A percentile compares a stretch with the other conserved stretches of the same genome.
Conservation (phyloP, 208 protist species). For the Porcisia hertigi region DNA sequence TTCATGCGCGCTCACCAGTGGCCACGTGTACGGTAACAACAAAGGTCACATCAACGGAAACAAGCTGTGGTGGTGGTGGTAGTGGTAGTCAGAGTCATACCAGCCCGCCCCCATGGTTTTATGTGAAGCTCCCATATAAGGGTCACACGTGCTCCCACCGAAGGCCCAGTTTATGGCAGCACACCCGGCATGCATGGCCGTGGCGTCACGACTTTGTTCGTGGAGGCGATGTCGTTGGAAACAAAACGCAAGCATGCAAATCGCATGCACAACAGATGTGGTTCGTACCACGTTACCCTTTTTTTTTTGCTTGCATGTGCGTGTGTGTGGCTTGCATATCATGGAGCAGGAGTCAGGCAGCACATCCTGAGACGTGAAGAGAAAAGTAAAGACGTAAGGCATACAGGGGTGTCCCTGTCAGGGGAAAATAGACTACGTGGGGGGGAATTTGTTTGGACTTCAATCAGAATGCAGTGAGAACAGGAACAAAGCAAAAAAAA, state of each 20-base stretch:
- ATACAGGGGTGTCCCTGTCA: not conserved
- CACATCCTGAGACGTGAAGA: not conserved
- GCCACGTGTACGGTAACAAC: no score
- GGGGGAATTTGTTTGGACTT: not conserved
- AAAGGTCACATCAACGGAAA: no score
- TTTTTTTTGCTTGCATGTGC: not conserved
- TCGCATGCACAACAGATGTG: not conserved
- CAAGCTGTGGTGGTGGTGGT: not conserved
- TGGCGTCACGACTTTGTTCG: no score
- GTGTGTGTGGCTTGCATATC: not conserved
- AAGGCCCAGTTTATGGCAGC: not conserved
- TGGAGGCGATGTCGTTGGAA: no score
- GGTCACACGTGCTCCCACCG: no score
- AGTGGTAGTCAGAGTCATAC: not conserved
- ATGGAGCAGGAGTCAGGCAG: not conserved
- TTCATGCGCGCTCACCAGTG: not conserved
- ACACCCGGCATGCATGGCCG: not conserved
- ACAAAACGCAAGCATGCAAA: not conserved
- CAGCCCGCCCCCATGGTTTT: not conserved
- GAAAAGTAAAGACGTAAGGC: no score
- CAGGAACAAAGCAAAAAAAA: not conserved
- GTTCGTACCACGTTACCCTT: no score
- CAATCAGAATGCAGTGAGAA: conserved; percentile 1
- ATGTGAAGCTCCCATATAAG: not conserved
- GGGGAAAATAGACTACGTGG: not conserved